A percentile compares a stretch with the other conserved stretches of the same genome.
Evolutionary conservation across 1,284 basidiomycete species (phyloP).

Genomic region (Marasmius tenuissimus): DNA sequence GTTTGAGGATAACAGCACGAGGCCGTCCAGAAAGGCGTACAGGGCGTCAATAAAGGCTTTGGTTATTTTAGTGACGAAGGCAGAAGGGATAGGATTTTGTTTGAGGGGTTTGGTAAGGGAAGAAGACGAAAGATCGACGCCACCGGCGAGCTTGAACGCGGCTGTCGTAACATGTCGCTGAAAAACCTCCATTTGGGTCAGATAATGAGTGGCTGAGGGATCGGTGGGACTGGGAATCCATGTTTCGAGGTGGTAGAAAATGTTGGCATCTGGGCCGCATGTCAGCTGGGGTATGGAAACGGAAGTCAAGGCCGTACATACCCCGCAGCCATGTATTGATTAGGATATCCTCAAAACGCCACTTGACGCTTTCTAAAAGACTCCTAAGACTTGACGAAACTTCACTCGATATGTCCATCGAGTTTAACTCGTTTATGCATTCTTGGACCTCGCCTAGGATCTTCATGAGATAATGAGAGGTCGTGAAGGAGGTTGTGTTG

Average conservation of each 20-base stretch:
- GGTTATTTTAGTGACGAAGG: slow-evolving; percentile 73
- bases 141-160: slow-evolving; percentile 84
- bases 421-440: slow-evolving; percentile 78
- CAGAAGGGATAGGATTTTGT: slow-evolving; percentile 57
- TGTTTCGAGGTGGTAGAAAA: slow-evolving; percentile 85
- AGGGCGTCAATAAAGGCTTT: slow-evolving; percentile 87
- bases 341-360: slow-evolving; percentile 87
- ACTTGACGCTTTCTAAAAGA: slow-evolving; percentile 81
- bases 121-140: slow-evolving; percentile 57
- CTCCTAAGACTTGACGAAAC: slow-evolving; percentile 66
- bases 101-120: slow-evolving; percentile 49
- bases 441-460: slow-evolving; percentile 86
- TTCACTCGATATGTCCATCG: slow-evolving; percentile 81
- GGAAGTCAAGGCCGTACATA: slow-evolving; percentile 29
- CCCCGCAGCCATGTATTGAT: slow-evolving; percentile 83
- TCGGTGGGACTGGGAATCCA: slow-evolving; percentile 71
- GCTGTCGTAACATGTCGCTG: slow-evolving; percentile 81
- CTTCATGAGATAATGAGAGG: slow-evolving; percentile 78
- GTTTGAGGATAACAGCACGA: slow-evolving; percentile 82
- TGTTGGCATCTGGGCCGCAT: slow-evolving; percentile 69
- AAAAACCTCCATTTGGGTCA: slow-evolving; percentile 79
- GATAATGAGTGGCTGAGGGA: slow-evolving; percentile 62
- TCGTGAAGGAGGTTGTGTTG: slow-evolving; percentile 81
- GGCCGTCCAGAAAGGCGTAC: slow-evolving; percentile 88
- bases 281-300: slow-evolving; percentile 5